Base-by-base conservation (phyloP, 208 protist species). In the Crithidia bombi region DNA sequence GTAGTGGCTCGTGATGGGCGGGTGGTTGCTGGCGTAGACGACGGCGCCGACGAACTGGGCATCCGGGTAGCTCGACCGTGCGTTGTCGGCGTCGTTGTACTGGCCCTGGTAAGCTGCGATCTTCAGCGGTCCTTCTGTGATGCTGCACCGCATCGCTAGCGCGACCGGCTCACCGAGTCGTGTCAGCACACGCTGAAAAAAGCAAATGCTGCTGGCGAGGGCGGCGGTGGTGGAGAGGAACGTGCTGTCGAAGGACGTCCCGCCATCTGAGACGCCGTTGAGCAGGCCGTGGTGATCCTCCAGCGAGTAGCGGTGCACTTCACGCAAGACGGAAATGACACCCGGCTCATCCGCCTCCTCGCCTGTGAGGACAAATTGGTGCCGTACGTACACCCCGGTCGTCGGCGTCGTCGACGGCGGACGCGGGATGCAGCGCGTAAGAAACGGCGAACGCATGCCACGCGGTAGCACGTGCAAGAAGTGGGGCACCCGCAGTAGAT, bases 221-320 rank as follows among this genome's bases (percentile, higher is more conserved):
- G 90, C 90, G 4, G 90, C 77, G 3, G 90, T 91, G 50, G 87
- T 79, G 26, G 86, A 84, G 35, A 91, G 56, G 64, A 95, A 95
- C 0, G 83, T 82, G 51, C 83, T 87, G 64, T 95, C 90, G 61
- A 89, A 95, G 21, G 75, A 69, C 17, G 74, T 64, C n/a, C 90
- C 90, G 41, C 90, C 90, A 28, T 72, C 50, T 35, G 83, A 75
- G 50, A 91, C 86, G 43, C 83, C 81, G 25, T 92, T 63, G 21
- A 95, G 66, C 10, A 95, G 75, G 30, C 90, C 90, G 46, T 85
- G 69, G 66, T 95, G 90, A 39, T 95, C 90, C 68, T 95, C 86
- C 9, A 95, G 73, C 17, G 90, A 95, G 72, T 95, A 95, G 25
- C 87, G 83, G 66, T 95, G 90, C 26, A 92, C 90, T 69, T 95